phyloP scores from a whole-genome alignment of 1,284 basidiomycete species.

The Ustilago cynodontis region DNA sequence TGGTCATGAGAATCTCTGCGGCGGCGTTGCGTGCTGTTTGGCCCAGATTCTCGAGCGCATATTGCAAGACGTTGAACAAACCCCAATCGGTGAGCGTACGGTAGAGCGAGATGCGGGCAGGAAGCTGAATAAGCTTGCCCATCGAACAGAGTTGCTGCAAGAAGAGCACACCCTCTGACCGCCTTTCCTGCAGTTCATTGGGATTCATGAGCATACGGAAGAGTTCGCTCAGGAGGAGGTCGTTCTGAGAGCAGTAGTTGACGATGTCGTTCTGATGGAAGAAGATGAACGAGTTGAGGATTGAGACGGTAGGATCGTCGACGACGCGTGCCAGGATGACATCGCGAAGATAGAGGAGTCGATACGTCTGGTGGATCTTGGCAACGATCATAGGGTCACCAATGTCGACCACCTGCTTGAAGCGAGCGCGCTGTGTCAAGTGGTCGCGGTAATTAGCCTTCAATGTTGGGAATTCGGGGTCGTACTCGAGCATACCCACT shows the following conservation, averaged over 20 bases:
- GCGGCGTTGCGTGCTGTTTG: constrained; percentile 80
- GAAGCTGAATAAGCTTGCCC: constrained; percentile 95
- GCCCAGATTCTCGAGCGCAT: constrained; percentile 74
- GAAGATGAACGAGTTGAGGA: constrained; percentile 95
- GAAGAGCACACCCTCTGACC: constrained; percentile 74
- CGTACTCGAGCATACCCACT: constrained; percentile 97
- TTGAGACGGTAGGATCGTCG: constrained; percentile 96
- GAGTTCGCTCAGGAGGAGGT: constrained; percentile 80
- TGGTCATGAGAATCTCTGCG: constrained; percentile 85
- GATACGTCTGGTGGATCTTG: constrained; percentile 94
- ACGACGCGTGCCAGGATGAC: constrained; percentile 93
- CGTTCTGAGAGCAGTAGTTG: constrained; percentile 84
- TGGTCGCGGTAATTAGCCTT: constrained; percentile 98
- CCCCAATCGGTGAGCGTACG: constrained; percentile 89
- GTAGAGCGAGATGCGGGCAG: constrained; percentile 87
- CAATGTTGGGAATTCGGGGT: constrained; percentile 92
- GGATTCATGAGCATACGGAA: constrained; percentile 74
- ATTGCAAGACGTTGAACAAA: constrained; percentile 89
- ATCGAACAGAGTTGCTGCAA: constrained; percentile 93
- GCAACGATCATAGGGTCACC: constrained; percentile 62
- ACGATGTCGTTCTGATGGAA: constrained; percentile 99
- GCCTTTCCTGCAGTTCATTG: constrained; percentile 45
- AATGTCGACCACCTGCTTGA: constrained; percentile 71
- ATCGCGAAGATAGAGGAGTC: constrained; percentile 95
- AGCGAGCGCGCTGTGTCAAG: constrained; percentile 82